Base-by-base conservation (phyloP, 805 yeast species). In the Starmera dryadoides region DNA sequence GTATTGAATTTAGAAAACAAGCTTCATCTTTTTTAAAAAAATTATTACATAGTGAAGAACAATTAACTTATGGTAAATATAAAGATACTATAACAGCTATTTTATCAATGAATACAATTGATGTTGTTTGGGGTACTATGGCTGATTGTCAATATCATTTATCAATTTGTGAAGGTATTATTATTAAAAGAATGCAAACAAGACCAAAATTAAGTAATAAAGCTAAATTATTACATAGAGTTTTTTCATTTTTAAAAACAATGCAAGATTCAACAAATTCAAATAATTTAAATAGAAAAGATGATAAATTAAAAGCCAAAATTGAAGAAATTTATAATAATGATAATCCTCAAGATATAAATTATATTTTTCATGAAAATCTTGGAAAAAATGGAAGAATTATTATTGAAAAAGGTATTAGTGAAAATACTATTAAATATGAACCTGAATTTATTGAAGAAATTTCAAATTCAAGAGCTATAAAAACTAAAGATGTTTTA, bases 121-220 rank as follows among this genome's bases (percentile, higher is more conserved):
- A 87, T 61, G 80, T 86, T 37, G 89, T 86, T 14, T 83, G 94
- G 86, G 95, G 96, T 3, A 79, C 91, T 1, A 84, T 85, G 89
- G 80, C 83, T 40, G 93, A 84, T 48, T 86, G 95, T 52, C 78
- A 77, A 45, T 72, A 79, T 42, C 86, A 86, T 60, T 66, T 87
- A 39, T 74, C 77, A 39, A 77, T 87, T 50, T 84, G 95, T 62
- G 91, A 86, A 44, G 74, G 73, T 40, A 80, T 85, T 41, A 81
- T 87, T 20, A 74, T 76, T 26, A 73, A 77, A 47, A 77, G 91
- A 51, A 79, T 81, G 80, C 64, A 64, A 33, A 70, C 66, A 38
- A 76, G 87, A 53, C 75, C 80, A 49, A 75, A 73, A 44, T 59
- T 86, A 18, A 79, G 89, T 0, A 70, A 84, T 17, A 86, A 86